Conservation (phyloP, 2,329 filamentous ascomycete genomes). For the Penicillium sp. region DNA sequence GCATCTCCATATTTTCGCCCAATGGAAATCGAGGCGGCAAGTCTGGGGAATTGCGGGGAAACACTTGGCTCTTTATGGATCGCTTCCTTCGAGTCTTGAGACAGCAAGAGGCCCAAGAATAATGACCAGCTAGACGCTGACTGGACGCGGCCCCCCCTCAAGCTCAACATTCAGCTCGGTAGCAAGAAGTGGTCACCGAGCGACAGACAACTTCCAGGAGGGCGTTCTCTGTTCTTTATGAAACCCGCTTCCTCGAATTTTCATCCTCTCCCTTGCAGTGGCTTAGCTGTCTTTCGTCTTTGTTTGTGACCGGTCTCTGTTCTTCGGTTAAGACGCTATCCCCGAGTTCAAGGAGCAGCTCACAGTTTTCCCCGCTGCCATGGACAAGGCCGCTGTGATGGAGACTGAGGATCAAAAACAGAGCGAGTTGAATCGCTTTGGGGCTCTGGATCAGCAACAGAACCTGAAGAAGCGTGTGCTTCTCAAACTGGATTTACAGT, state of each 20-base stretch:
- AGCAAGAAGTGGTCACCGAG: slow-evolving; percentile 9
- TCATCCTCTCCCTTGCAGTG: background rate
- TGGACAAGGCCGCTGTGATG: slow-evolving; percentile 19
- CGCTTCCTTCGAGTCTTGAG: too few species aligned
- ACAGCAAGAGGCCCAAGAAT: too few species aligned
- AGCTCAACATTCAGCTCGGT: too few species aligned
- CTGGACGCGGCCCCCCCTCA: background rate
- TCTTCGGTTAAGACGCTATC: too few species aligned
- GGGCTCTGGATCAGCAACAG: slow-evolving; percentile 14
- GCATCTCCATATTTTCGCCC: background rate
- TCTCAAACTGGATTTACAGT: slow-evolving; percentile 38
- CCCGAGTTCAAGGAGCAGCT: background rate
- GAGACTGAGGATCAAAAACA: slow-evolving; percentile 20
- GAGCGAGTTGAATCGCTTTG: slow-evolving; percentile 9
- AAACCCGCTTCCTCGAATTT: background rate
- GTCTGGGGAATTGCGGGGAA: slow-evolving; percentile 10
- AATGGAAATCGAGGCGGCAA: background rate
- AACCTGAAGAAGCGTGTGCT: slow-evolving; percentile 43
- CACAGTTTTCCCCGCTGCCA: slow-evolving; percentile 1
- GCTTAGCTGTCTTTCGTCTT: background rate
- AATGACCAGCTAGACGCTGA: background rate
- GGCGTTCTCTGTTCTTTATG: too few species aligned
- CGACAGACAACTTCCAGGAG: background rate
- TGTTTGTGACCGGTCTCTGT: too few species aligned
- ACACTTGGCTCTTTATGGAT: background rate